These are phyloP conservation scores for Psilocybe mexicana DNA, from an alignment of 1,284 basidiomycete species.

Conservation along the genomic window DNA sequence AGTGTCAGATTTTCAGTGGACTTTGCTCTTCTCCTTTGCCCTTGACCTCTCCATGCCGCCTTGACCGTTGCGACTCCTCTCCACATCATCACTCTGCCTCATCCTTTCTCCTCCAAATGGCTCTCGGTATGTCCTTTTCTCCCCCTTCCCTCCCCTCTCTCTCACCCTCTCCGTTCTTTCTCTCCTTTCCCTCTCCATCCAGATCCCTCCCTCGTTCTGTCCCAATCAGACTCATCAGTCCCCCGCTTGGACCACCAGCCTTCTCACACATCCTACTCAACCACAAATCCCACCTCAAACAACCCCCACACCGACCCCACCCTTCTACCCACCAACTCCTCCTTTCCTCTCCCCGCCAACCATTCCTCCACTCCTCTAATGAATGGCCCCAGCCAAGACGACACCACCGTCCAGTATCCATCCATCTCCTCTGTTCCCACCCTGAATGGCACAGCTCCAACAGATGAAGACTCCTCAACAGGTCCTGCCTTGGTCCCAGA, in stretches of 20 bases:
- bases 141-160: conserved; percentile 10
- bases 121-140: conserved; percentile 21
- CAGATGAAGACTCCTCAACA: conserved; percentile 17
- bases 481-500: conserved; percentile 35
- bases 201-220: conserved; percentile 26
- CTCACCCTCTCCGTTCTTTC: conserved; percentile 9
- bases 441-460: conserved; percentile 2
- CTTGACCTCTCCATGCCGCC: conserved; percentile 13
- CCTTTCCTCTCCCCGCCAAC: conserved; percentile 5
- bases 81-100: background rate
- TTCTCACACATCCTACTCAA: conserved; percentile 9
- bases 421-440: conserved; percentile 12
- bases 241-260: conserved; percentile 16
- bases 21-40: conserved; percentile 2
- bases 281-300: background rate
- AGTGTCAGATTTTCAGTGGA: conserved; percentile 20
- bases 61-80: conserved; percentile 8
- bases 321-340: conserved; percentile 9
- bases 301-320: conserved; percentile 4
- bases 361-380: conserved; percentile 14
- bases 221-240: conserved; percentile 19
- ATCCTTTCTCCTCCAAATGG: conserved; percentile 17
- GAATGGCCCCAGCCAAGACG: conserved; percentile 12
- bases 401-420: conserved; percentile 10
- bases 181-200: conserved; percentile 8